Base-by-base conservation (phyloP, 2,329 filamentous ascomycete genomes). In the Akanthomyces dipterigenus region DNA sequence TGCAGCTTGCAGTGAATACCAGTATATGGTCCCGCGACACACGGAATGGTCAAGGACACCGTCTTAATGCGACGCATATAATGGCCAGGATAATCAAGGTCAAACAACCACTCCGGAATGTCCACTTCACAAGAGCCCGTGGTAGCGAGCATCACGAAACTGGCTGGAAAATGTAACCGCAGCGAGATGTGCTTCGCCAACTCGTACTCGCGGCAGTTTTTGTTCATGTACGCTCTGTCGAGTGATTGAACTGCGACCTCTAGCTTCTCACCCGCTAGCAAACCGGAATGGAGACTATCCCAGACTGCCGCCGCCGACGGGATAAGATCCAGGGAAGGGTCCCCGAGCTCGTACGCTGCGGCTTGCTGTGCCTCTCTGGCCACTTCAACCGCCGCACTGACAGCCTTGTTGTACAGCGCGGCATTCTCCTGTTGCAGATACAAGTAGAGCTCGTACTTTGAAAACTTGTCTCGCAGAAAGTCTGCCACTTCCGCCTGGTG, bases 11-110 rank as follows among this genome's bases (percentile, higher is more conserved):
- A 61, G 43, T 55, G 51, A 26, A 73, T 38, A 43, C 55, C 50
- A 3, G 65, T 69, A 60, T 72, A 71, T 2, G 74, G 73, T 0
- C 70, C 71, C 0, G 63, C 55, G 0, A 65, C 46, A 61, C 67
- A 72, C 0, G 71, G 73, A 11, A 78, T 70, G 0, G 72, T 67
- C 1, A 77, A 20, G 1, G 69, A 46, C 1, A 77, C 69, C 36
- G 68, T 64, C 20, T 66, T 67, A 61, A 77, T 72, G 6, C 73
- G 70, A 1, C 75, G 71, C 16, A 68, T 51, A 65, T 75, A 77
- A 65, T 78, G 76, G 3, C 75, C 74, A 0, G 76, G 75, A 62
- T 69, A 76, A 67, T 75, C 74, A 42, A 75, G 63, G 65, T 77
- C 74, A 62, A 71, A 76, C 5, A 73, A 40, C 5, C 63, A 36